Base-by-base conservation (phyloP, 75 land plant genomes). In the Isoetes taiwanensis region DNA sequence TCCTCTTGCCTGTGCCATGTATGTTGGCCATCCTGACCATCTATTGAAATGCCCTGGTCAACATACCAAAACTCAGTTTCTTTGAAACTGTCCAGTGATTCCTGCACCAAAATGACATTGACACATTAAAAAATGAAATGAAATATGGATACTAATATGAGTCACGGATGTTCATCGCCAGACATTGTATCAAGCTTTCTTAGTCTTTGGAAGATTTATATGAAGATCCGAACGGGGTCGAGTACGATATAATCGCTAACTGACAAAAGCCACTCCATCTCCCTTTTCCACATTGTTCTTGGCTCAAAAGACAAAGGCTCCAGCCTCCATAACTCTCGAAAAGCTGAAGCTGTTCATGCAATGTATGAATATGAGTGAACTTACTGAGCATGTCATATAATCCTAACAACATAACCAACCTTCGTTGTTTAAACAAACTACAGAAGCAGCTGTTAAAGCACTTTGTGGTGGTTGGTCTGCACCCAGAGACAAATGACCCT, bases 51-150 rank as follows among this genome's bases (percentile, higher is more conserved):
- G 25, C 79, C 76, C 58, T 86, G 83, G 9, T 86, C 93, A 9
- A 75, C 79, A 65, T 86, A 86, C 78, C 84, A 80, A 64, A 86
- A 86, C 58, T 86, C 93, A 11, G 87, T 43, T 12, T 71, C 50
- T 0, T 19, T 53, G 63, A 86, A 86, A 42, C 81, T 62, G 23
- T 86, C 91, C 17, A 86, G 57, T 46, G 74, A 57, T 34, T 86
- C 91, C 91, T 86, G 76, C 30, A 57, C 41, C 50, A 8, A 21
- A 38, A 38, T 9, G 20, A 19, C 43, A 34, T 54, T 19, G 21
- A 12, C 3, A n/a, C n/a, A n/a, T n/a, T n/a, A n/a, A n/a, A n/a
- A n/a, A n/a, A n/a, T n/a, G n/a, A n/a, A n/a, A n/a, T n/a, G n/a
- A n/a, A n/a, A n/a, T n/a, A n/a, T n/a, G n/a, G n/a, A n/a, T n/a